A percentile compares a stretch with the other conserved stretches of the same genome.
phyloP scores from a whole-genome alignment of 2,329 filamentous ascomycete genomes.

The Colletotrichum sp. region DNA sequence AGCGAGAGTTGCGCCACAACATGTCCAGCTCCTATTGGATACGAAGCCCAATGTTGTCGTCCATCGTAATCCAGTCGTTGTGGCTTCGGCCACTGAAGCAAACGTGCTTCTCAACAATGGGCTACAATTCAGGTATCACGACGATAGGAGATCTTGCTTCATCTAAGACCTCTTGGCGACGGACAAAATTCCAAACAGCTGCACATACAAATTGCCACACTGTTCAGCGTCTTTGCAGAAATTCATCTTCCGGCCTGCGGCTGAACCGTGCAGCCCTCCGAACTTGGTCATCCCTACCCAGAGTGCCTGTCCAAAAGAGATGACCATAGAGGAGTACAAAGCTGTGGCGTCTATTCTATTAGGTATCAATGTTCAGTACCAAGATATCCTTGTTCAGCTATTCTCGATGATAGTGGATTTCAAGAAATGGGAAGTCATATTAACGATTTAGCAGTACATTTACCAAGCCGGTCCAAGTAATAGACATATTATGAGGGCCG shows the following conservation, averaged over 20 bases:
- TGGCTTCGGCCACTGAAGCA: slow-evolving; percentile 30
- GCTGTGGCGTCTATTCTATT: slow-evolving; percentile 53
- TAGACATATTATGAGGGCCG: not conserved
- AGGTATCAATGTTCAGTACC: slow-evolving; percentile 57
- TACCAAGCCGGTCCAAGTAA: slow-evolving; percentile 49
- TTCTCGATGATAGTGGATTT: slow-evolving; percentile 52
- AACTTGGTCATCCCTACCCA: slow-evolving; percentile 61
- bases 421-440: slow-evolving; percentile 49
- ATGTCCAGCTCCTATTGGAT: slow-evolving; percentile 18
- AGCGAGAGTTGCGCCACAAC: not conserved
- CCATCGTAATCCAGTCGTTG: not conserved
- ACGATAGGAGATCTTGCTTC: slow-evolving; percentile 24
- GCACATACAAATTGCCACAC: slow-evolving; percentile 44
- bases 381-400: slow-evolving; percentile 60
- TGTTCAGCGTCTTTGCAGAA: slow-evolving; percentile 35
- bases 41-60: no score
- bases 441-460: slow-evolving; percentile 54
- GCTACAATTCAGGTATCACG: slow-evolving; percentile 44
- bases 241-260: slow-evolving; percentile 39
- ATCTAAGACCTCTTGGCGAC: no score
- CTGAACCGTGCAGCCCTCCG: slow-evolving; percentile 30
- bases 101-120: slow-evolving; percentile 53
- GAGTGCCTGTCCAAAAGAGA: slow-evolving; percentile 46
- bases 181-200: slow-evolving; percentile 24
- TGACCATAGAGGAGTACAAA: slow-evolving; percentile 61